These are phyloP conservation scores for Euphorbia celastroides DNA, from an alignment of 441 rosid species.

Conservation along the genomic window DNA sequence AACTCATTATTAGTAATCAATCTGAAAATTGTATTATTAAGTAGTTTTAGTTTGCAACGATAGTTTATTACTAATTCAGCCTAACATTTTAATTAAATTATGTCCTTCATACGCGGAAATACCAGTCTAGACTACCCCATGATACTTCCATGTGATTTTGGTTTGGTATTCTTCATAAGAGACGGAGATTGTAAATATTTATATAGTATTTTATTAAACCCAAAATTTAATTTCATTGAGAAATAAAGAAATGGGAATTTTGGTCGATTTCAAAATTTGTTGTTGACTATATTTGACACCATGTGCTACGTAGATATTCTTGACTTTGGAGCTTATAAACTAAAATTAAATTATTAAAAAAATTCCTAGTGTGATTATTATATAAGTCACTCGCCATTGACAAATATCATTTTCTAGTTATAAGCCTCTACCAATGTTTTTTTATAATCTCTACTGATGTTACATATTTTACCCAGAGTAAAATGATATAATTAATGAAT, in stretches of 20 bases:
- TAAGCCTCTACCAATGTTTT: background rate
- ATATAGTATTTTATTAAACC: background rate
- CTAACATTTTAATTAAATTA: background rate
- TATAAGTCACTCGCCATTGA: background rate
- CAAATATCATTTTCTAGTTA: background rate
- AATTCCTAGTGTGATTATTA: background rate
- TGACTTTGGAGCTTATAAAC: constrained; percentile 3
- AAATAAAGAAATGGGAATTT: constrained; percentile 26
- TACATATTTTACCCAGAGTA: background rate
- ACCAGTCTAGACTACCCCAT: constrained; percentile 56
- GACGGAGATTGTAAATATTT: constrained; percentile 5
- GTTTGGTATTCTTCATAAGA: constrained; percentile 25
- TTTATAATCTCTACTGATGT: background rate
- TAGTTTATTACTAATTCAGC: too few species aligned
- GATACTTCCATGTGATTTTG: constrained; percentile 62
- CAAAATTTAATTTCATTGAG: background rate
- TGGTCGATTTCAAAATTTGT: constrained; percentile 27
- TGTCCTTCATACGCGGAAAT: constrained; percentile 44
- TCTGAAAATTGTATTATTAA: too few species aligned
- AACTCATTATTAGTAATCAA: background rate
- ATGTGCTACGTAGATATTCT: constrained; percentile 23
- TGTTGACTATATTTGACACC: constrained; percentile 19
- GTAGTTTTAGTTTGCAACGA: too few species aligned
- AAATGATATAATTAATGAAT: too few species aligned
- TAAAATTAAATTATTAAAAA: too few species aligned